Evolutionary conservation across 129 eudicot genomes (phyloP), one percentile per base, ranked within the genome.

Genomic region (Chrysanthemum makinoi): DNA sequence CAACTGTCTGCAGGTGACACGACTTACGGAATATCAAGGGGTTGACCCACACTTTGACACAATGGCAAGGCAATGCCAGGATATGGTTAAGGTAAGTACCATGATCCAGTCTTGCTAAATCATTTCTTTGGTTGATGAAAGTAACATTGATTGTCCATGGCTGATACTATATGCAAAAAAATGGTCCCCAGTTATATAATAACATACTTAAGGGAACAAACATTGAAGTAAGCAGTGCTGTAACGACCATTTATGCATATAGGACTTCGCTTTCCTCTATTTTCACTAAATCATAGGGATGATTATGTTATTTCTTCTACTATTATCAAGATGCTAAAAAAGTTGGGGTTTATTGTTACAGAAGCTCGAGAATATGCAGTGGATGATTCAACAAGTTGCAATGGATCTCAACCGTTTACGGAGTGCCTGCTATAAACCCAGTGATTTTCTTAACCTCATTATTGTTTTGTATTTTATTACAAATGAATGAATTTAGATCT

Each of bases 1-100:
- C 28, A 15, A 30, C 18, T 52, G 48, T 58, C 61, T 35, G 35
- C 77, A 94, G 97, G 93, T 90, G 43, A 87, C 99, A n/a, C 96
- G 97, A 49, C 96, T 94, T 69, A 88, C 89, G 14, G 99, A 94
- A 70, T 94, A 94, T 80, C 96, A 87, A 84, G 99, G 99, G n/a
- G 99, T 94, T 46, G 99, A 94, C 80, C 96, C 96, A 8, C 97
- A 94, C 73, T 94, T 94, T 52, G 99, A 94, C 79, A 79, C 82
- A 47, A 87, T 94, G 77, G 96, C 99, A 9, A 84, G 91, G 85
- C 96, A 94, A 75, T 94, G 90, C 85, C 97, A 90, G 52, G 99
- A 94, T 55, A 84, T 90, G 53, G 97, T 90, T 1, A 81, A 87
- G 99, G 99, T 90, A 73, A 65, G 14, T 73, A 56, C 54, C 64